Base-by-base conservation (phyloP, 352 stramenopile genomes). In the Saprolegnia parasitica region DNA sequence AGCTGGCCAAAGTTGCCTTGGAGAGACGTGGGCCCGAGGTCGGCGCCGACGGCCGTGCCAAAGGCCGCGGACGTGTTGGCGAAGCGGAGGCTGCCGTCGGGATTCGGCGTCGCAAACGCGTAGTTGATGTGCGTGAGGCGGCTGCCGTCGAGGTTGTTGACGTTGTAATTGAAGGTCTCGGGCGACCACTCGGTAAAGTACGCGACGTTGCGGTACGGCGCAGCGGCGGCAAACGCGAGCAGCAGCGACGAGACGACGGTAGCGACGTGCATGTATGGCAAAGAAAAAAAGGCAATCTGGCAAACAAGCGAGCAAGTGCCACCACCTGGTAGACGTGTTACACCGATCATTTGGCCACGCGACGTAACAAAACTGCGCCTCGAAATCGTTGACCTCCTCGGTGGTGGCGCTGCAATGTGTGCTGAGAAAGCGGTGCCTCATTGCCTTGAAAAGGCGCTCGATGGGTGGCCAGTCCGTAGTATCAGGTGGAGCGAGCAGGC, bases 41-140 rank as follows among this genome's bases (percentile, higher is more conserved):
- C 39, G 39, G 8, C 18, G 5, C 55, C 55, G 9, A 23, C 24
- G 26, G 35, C 55, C 24, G 26, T 45, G 55, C 23, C 21, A 15
- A 35, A 62, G 4, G 55, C 26, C 10, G 55, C 8, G 1, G 26
- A 11, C 21, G 23, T 20, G 55, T 62, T 62, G 42, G 11, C 8
- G 24, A 62, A 39, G 26, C 10, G 10, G 9, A 62, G n/a, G 2
- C 21, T 40, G n/a, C 55, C 55, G 55, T 62, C 55, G 26, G 55
- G 3, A 23, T 39, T 6, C 9, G 55, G 55, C 11, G 45, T 13
- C 24, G 21, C 55, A 18, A 62, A 62, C 24, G 55, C 55, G 55
- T 62, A 62, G 24, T 62, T 62, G 55, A 62, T 45, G 55, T 62
- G 55, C 29, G 55, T 62, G 10, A 62, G 18, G 5, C n/a, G 35